Evolutionary conservation across 73 alveolate genomes (phyloP), one percentile per base, ranked within the genome.

Genomic region (Vitrella brassicaformis): DNA sequence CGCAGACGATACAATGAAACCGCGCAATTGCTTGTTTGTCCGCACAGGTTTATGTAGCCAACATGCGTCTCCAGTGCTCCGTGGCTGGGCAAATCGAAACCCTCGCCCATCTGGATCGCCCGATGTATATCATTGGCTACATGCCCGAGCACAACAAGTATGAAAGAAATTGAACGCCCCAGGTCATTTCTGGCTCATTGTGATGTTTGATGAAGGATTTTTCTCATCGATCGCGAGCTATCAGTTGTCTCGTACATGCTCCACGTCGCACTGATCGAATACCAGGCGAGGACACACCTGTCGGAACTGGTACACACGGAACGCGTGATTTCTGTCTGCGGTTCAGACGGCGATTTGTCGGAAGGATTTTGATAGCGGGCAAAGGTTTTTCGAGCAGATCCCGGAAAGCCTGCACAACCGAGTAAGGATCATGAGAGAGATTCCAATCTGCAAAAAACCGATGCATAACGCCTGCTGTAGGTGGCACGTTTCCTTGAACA

Each of bases 141-240:
- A 76, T 76, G 71, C 84, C 84, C 0, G 84, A 76, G 67, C 84
- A 76, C 31, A 66, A 74, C 22, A n/a, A n/a, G n/a, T n/a, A n/a
- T n/a, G n/a, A n/a, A n/a, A n/a, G n/a, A n/a, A n/a, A n/a, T n/a
- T n/a, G n/a, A n/a, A n/a, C n/a, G n/a, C n/a, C n/a, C n/a, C n/a
- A n/a, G n/a, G n/a, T n/a, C n/a, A n/a, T n/a, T n/a, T n/a, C n/a
- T n/a, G n/a, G n/a, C n/a, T n/a, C n/a, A n/a, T n/a, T n/a, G n/a
- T n/a, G n/a, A n/a, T n/a, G n/a, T n/a, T n/a, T n/a, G n/a, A n/a
- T n/a, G n/a, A n/a, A 67, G 68, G 77, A 28, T 76, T 9, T 76
- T 66, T 67, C 77, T 76, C 72, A 76, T 76, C 47, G 84, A 76
- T 77, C 67, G 68, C 32, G 84, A 76, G 84, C 84, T 76, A 67